Base-by-base conservation (phyloP, 495 filamentous ascomycete species). In the Penicillium crystallinum region DNA sequence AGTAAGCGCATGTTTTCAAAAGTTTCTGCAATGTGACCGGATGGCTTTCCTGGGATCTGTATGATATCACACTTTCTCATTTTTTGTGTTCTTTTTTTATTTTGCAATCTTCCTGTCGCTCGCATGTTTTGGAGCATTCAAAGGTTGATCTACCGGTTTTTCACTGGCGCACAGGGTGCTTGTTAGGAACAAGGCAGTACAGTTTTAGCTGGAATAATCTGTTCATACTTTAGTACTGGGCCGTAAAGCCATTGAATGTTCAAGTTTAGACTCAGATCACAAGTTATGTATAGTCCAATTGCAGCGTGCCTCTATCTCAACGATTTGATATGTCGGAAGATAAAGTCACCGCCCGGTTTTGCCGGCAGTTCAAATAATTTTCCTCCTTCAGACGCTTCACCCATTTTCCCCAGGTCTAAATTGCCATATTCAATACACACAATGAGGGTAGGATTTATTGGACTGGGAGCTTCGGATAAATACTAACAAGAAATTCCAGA, bases 111-210 rank as follows among this genome's bases (percentile, higher is more conserved):
- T 42, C 51, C 43, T 54, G 51, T 34, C 45, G 57, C 63, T 66
- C 61, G 59, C 58, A 68, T 67, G 58, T 69, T 71, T 67, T 70
- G 68, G 71, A 68, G 70, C 67, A 72, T 76, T 71, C 71, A 47
- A 57, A 62, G 67, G 71, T 64, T 69, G 67, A 64, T 69, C 59
- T 58, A 57, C 58, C 53, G 58, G 58, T 67, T 65, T 59, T 58
- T 54, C 48, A 37, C 45, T 61, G 63, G 63, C 63, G 63, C 63
- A 66, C 50, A 53, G 34, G 63, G 60, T 64, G 63, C 62, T 63
- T 47, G 52, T 55, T 66, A 60, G 68, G 66, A 68, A 62, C 67
- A 56, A 65, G 62, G 63, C 63, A 63, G 57, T 63, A 64, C 63
- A 66, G 55, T 61, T 50, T 56, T 48, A 61, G 53, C 61, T 66